Base-by-base conservation (phyloP, 176 grass and related monocot genomes). In the Aegilops tauschii region DNA sequence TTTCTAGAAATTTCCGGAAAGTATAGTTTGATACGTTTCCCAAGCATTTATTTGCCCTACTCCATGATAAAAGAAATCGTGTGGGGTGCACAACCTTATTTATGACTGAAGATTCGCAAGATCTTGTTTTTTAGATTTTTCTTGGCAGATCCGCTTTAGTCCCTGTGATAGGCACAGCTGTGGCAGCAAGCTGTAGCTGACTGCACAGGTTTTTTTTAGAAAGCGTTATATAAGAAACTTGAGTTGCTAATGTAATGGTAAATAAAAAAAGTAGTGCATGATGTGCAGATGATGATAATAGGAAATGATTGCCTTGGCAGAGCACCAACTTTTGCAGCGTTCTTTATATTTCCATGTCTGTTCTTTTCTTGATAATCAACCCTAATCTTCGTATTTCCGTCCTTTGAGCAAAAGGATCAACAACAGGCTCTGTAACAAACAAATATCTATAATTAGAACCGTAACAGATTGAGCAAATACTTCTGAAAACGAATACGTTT, bases 311-410 rank as follows among this genome's bases (percentile, higher is more conserved):
- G 92, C 97, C 97, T 99, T 84, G 97, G 94, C 36, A 99, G 84
- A 82, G 85, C 82, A 61, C 97, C 90, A 66, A 47, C 80, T 89
- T 99, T 99, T 30, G 94, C 90, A 86, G 92, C 87, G 88, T 74
- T 82, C 88, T 92, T 99, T 23, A 3, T 97, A 65, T 96, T 99
- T 20, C 88, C 76, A 37, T 96, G 73, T 25, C 92, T 87, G 63
- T 96, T 94, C 56, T 96, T 94, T 72, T 99, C 97, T 92, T 93
- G 97, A 58, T 97, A 97, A 94, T 92, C 93, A 52, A 93, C 94
- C 32, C 54, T 82, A 54, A 92, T 86, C 83, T 97, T 97, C 85
- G 90, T 99, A 21, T 99, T 64, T 90, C 85, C 47, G 40, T 97
- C 75, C 92, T 91, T 89, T 93, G 87, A 12, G 85, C 89, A 88